Conservation (phyloP, 2,329 filamentous ascomycete species). For the Celoporthe dispersa region DNA sequence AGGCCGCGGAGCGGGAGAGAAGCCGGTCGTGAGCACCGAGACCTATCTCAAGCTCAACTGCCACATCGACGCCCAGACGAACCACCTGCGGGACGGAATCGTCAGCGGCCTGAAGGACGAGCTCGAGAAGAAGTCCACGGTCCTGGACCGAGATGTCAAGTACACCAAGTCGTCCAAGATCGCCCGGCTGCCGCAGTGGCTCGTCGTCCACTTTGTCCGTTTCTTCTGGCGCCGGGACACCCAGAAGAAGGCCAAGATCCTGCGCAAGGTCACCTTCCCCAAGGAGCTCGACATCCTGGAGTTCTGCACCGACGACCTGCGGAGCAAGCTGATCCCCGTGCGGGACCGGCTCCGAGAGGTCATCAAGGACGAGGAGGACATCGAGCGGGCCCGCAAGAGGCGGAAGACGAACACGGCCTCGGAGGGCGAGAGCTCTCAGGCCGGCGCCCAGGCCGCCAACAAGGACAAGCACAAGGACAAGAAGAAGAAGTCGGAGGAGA, state of each 20-base stretch:
- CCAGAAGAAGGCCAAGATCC: conserved; percentile 98
- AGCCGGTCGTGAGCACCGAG: conserved; percentile 70
- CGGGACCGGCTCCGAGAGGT: conserved; percentile 95
- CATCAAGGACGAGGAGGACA: conserved; percentile 91
- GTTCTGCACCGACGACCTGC: conserved; percentile 91
- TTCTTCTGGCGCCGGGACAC: conserved; percentile 98
- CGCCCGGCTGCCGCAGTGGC: conserved; percentile 87
- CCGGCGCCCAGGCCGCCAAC: conserved; percentile 48
- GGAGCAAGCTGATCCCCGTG: conserved; percentile 83
- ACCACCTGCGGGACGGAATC: conserved; percentile 90
- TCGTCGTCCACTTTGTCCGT: conserved; percentile 95
- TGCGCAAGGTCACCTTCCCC: conserved; percentile 97
- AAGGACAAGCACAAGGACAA: conserved; percentile 52
- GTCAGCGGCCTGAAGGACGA: conserved; percentile 81
- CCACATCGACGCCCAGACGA: conserved; percentile 85
- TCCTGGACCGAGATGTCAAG: conserved; percentile 74
- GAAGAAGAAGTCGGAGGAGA: conserved; percentile 44
- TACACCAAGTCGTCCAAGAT: conserved; percentile 95
- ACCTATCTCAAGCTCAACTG: conserved; percentile 92
- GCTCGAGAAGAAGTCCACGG: conserved; percentile 85
- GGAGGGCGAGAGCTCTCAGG: conserved; percentile 17
- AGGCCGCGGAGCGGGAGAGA: conserved; percentile 76
- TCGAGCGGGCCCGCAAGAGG: conserved; percentile 88
- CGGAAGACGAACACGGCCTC: conserved; percentile 67
- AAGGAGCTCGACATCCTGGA: conserved; percentile 91